A percentile compares a stretch with the other conserved stretches of the same genome.
These are phyloP conservation scores for Suillus ampliporus DNA, from an alignment of 768 basidiomycete genomes.

Conservation along the genomic window DNA sequence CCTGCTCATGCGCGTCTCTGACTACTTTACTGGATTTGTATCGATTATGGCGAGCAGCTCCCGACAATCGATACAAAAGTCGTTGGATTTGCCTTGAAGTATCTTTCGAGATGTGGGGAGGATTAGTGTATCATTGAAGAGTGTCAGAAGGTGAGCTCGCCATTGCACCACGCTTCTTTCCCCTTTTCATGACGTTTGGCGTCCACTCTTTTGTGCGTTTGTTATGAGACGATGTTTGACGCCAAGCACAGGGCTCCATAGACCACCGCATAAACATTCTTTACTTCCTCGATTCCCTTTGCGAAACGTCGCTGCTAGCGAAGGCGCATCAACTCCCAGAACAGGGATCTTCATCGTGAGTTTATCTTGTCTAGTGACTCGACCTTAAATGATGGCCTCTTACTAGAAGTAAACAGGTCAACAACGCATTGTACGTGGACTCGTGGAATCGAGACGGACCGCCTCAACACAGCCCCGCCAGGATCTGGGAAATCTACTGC, in stretches of 20 bases:
- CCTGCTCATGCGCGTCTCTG: not conserved
- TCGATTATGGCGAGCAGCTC: slow-evolving; percentile 50
- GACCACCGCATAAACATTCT: slow-evolving; percentile 94
- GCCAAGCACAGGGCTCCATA: slow-evolving; percentile 66
- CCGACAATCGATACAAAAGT: slow-evolving; percentile 90
- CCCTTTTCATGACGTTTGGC: not conserved
- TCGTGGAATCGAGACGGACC: too few species aligned
- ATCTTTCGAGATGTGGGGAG: slow-evolving; percentile 84
- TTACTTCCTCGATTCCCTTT: slow-evolving; percentile 88
- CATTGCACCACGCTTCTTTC: slow-evolving; percentile 2
- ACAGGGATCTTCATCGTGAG: slow-evolving; percentile 28
- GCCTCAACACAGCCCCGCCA: too few species aligned
- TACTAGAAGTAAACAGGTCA: slow-evolving; percentile 32
- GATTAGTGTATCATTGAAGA: slow-evolving; percentile 91
- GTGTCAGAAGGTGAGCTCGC: slow-evolving; percentile 72
- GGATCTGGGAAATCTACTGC: too few species aligned
- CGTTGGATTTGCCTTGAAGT: slow-evolving; percentile 84
- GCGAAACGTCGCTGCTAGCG: slow-evolving; percentile 75
- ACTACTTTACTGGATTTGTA: not conserved
- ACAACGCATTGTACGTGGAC: slow-evolving; percentile 70
- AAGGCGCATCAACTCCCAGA: slow-evolving; percentile 54
- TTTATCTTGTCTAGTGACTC: slow-evolving; percentile 28
- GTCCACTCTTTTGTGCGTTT: not conserved
- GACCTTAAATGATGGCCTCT: slow-evolving; percentile 37
- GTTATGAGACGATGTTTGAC: not conserved